phyloP scores from a whole-genome alignment of 164 flowering plant species.

The Paratinospora sagittata region DNA sequence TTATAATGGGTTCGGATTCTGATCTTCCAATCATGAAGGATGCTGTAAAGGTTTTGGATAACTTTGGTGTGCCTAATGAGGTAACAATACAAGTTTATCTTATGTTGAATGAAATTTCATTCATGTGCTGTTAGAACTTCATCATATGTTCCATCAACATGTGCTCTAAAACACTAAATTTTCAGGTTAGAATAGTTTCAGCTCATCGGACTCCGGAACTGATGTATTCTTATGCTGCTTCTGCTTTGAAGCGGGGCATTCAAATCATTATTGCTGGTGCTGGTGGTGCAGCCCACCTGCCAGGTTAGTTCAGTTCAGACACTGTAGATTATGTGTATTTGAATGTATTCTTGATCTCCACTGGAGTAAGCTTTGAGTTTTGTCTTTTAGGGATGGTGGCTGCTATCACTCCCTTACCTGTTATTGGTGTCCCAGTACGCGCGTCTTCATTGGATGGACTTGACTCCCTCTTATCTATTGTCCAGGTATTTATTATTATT shows the following conservation, averaged over 20 bases:
- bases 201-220: constrained; percentile 95
- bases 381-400: constrained; percentile 87
- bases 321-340: background rate
- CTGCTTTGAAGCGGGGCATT: constrained; percentile 75
- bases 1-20: constrained; percentile 98
- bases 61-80: constrained; percentile 74
- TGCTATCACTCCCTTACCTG: constrained; percentile 82
- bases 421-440: constrained; percentile 93
- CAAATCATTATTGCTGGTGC: constrained; percentile 95
- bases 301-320: constrained; percentile 43
- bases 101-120: background rate
- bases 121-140: background rate
- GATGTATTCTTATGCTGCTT: constrained; percentile 75
- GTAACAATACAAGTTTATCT: constrained; percentile 24
- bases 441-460: constrained; percentile 75
- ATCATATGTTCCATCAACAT: background rate
- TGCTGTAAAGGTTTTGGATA: constrained; percentile 59
- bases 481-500: constrained; percentile 54
- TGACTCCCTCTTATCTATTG: constrained; percentile 90
- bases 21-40: constrained; percentile 95
- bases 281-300: constrained; percentile 98
- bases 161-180: background rate
- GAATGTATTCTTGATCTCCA: background rate
- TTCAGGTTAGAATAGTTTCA: constrained; percentile 85
- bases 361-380: background rate